A percentile compares a stretch with the other conserved stretches of the same genome.
These are phyloP conservation scores for Amanita rimosa DNA, from an alignment of 768 basidiomycete genomes.

Conservation along the genomic window DNA sequence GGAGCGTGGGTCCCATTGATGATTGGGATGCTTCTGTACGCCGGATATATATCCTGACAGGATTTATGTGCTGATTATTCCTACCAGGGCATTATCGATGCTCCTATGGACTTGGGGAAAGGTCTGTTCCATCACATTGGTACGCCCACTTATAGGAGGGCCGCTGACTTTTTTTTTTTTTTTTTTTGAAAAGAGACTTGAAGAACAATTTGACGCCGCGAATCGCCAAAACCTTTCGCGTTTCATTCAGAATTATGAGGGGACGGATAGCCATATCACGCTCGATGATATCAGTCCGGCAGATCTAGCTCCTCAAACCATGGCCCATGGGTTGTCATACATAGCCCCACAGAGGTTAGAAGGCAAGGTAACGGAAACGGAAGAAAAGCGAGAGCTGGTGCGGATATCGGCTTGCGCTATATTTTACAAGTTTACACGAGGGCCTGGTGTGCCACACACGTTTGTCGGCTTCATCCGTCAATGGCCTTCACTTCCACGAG, in stretches of 20 bases:
- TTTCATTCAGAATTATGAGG: slow-evolving; percentile 32
- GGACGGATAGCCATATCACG: slow-evolving; percentile 6
- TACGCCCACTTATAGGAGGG: neutral
- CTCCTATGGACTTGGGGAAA: slow-evolving; percentile 60
- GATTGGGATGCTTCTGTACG: slow-evolving; percentile 42
- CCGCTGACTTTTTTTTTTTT: slow-evolving; percentile 5
- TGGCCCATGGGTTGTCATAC: slow-evolving; percentile 9
- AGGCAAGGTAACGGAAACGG: slow-evolving; percentile 8
- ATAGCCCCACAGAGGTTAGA: slow-evolving; percentile 3
- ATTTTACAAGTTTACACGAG: slow-evolving; percentile 43
- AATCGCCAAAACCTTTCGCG: slow-evolving; percentile 44
- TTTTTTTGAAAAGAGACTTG: slow-evolving; percentile 28
- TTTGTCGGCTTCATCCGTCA: slow-evolving; percentile 55
- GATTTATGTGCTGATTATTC: neutral
- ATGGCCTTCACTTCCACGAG: slow-evolving; percentile 55
- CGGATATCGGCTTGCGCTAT: slow-evolving; percentile 43
- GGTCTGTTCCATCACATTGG: slow-evolving; percentile 14
- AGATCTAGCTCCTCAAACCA: slow-evolving; percentile 1
- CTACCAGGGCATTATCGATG: slow-evolving; percentile 31
- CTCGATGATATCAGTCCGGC: slow-evolving; percentile 9
- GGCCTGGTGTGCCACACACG: slow-evolving; percentile 50
- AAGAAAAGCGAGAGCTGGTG: slow-evolving; percentile 16
- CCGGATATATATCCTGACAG: neutral
- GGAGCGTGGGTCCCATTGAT: slow-evolving; percentile 62
- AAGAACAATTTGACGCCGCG: slow-evolving; percentile 47